These are phyloP conservation scores for Nadsonia fulvescens DNA, from an alignment of 805 yeast species.

Conservation along the genomic window DNA sequence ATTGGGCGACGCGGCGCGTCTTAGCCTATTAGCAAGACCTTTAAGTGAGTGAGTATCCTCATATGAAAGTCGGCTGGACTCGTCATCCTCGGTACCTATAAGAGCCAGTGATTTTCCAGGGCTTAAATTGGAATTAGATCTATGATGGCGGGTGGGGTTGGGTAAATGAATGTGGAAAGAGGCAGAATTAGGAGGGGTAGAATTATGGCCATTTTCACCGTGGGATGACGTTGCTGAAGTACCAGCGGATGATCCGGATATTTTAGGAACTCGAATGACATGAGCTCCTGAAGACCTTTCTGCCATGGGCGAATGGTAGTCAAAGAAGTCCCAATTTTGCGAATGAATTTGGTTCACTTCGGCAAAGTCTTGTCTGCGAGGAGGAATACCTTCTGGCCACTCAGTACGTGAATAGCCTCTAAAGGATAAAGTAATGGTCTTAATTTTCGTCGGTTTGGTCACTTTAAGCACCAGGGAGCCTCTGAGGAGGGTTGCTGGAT, in stretches of 20 bases:
- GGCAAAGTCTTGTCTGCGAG: constrained; percentile 46
- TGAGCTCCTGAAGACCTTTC: constrained; percentile 29
- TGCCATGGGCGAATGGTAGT: constrained; percentile 21
- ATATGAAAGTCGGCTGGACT: constrained; percentile 1
- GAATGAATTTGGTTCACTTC: constrained; percentile 51
- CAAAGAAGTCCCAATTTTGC: constrained; percentile 87
- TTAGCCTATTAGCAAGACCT: constrained; percentile 9
- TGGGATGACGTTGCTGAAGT: neutral
- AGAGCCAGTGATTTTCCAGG: too few relatives aligned
- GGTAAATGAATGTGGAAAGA: too few relatives aligned
- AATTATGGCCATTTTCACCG: constrained; percentile 1
- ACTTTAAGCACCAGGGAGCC: constrained; percentile 63
- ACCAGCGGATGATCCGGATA: constrained; percentile 1
- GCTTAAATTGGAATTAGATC: too few relatives aligned
- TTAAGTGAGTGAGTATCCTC: constrained; percentile 7
- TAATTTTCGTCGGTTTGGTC: constrained; percentile 53
- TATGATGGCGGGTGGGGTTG: too few relatives aligned
- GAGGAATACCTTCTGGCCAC: constrained; percentile 97
- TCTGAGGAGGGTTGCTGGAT: constrained; percentile 36
- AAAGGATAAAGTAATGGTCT: constrained; percentile 42
- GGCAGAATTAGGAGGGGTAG: too few relatives aligned
- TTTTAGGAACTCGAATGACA: constrained; percentile 11
- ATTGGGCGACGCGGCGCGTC: constrained; percentile 13
- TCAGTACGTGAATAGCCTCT: constrained; percentile 60
- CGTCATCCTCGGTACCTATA: constrained; percentile 2